Evolutionary conservation across 2,329 filamentous ascomycete genomes (phyloP).

Genomic region (Mycogone perniciosa): DNA sequence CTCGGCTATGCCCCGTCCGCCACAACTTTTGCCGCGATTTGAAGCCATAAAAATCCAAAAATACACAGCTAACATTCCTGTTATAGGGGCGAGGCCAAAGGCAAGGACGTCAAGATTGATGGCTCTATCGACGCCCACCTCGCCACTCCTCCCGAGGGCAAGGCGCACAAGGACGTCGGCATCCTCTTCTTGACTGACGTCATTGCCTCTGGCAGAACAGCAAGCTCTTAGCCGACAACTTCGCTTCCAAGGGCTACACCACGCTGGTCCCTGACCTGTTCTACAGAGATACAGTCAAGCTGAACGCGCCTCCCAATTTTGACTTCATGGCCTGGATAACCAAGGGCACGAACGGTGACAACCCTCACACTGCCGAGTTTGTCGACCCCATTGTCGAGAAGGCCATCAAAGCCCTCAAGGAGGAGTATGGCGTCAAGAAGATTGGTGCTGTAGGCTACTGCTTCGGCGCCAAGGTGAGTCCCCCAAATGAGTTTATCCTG

Average conservation of each 20-base stretch:
- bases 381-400: slow-evolving; percentile 26
- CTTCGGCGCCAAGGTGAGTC: slow-evolving; percentile 61
- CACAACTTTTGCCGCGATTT: not conserved
- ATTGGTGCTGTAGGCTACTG: slow-evolving; percentile 67
- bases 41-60: not conserved
- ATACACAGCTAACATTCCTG: not conserved
- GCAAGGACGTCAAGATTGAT: slow-evolving; percentile 12
- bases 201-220: slow-evolving; percentile 37
- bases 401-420: slow-evolving; percentile 47
- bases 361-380: slow-evolving; percentile 28
- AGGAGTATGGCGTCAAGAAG: slow-evolving; percentile 46
- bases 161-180: slow-evolving; percentile 2
- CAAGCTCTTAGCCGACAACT: slow-evolving; percentile 32
- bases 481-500: not conserved
- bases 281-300: slow-evolving; percentile 31
- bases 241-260: slow-evolving; percentile 27
- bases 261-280: slow-evolving; percentile 29
- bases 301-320: slow-evolving; percentile 35
- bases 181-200: slow-evolving; percentile 13
- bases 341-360: slow-evolving; percentile 38
- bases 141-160: slow-evolving; percentile 13
- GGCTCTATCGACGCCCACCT: slow-evolving; percentile 18
- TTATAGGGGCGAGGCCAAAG: slow-evolving; percentile 7
- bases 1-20: not conserved
- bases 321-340: slow-evolving; percentile 26